phyloP scores from a whole-genome alignment of 257 asterid species.

The Galeopsis tetrahit region DNA sequence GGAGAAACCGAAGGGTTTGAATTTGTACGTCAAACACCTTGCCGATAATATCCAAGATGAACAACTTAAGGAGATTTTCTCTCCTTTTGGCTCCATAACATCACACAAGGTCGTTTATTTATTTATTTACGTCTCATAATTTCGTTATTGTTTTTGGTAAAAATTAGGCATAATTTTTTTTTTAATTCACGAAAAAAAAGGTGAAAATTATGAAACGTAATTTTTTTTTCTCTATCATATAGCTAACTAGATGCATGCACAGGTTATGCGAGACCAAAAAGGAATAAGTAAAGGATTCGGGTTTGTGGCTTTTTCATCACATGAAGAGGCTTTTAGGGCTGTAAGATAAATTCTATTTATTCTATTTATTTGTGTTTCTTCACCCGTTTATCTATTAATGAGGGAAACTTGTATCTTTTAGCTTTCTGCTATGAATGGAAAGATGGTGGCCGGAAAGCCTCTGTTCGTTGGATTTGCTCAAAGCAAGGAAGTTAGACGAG shows the following conservation, averaged over 20 bases:
- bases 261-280: conserved; percentile 93
- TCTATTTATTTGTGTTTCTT: neutral
- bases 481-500: conserved; percentile 92
- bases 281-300: conserved; percentile 95
- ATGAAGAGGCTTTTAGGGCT: conserved; percentile 89
- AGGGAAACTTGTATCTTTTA: conserved; percentile 25
- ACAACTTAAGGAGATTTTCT: conserved; percentile 80
- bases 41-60: conserved; percentile 88
- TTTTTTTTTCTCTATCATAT: neutral
- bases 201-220: too few species aligned
- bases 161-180: too few species aligned
- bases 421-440: conserved; percentile 87
- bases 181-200: too few species aligned
- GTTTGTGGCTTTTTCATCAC: conserved; percentile 88
- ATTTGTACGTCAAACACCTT: conserved; percentile 80
- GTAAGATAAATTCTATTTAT: conserved; percentile 44
- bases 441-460: conserved; percentile 83
- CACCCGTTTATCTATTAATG: neutral
- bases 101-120: conserved; percentile 75
- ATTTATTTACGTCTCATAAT: too few species aligned
- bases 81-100: conserved; percentile 80
- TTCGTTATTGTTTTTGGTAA: too few species aligned
- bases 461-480: conserved; percentile 94
- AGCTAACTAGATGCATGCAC: conserved; percentile 22
- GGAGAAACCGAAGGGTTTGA: conserved; percentile 79